phyloP scores from a whole-genome alignment of 257 asterid species.

The Rehmannia glutinosa region DNA sequence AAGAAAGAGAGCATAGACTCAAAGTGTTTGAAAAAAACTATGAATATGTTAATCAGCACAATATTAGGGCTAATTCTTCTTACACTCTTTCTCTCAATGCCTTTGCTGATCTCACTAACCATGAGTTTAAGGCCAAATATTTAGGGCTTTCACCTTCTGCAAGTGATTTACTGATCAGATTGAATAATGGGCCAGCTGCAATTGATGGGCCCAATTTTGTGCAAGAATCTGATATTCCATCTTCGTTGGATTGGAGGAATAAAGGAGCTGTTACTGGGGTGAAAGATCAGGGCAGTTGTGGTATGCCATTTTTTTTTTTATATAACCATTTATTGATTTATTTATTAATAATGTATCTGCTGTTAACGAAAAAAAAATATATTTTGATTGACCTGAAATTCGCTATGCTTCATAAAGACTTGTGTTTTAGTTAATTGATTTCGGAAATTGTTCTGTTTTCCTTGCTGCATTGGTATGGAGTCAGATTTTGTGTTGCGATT shows the following conservation, averaged over 20 bases:
- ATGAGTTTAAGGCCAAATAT: constrained; percentile 66
- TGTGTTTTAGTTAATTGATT: background rate
- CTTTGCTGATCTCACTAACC: constrained; percentile 85
- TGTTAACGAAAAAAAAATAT: background rate
- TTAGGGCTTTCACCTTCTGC: constrained; percentile 65
- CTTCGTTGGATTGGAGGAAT: constrained; percentile 80
- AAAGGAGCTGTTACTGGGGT: constrained; percentile 86
- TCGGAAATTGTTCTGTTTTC: background rate
- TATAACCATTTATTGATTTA: background rate
- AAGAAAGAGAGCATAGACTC: constrained; percentile 56
- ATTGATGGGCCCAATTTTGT: constrained; percentile 24
- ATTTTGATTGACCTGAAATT: background rate
- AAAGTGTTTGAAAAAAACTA: constrained; percentile 60
- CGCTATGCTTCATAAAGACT: background rate
- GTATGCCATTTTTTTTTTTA: constrained; percentile 36
- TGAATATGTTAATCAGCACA: constrained; percentile 45
- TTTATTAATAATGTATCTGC: background rate
- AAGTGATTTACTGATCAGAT: constrained; percentile 42
- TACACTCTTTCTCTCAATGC: constrained; percentile 72
- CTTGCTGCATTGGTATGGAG: too few relatives aligned
- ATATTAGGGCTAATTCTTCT: constrained; percentile 43
- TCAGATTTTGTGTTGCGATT: too few relatives aligned
- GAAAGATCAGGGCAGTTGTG: constrained; percentile 91
- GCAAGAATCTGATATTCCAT: constrained; percentile 43
- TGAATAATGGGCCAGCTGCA: constrained; percentile 36